Conservation (phyloP, 163 green algal species). For the Chlorella variabilis region DNA sequence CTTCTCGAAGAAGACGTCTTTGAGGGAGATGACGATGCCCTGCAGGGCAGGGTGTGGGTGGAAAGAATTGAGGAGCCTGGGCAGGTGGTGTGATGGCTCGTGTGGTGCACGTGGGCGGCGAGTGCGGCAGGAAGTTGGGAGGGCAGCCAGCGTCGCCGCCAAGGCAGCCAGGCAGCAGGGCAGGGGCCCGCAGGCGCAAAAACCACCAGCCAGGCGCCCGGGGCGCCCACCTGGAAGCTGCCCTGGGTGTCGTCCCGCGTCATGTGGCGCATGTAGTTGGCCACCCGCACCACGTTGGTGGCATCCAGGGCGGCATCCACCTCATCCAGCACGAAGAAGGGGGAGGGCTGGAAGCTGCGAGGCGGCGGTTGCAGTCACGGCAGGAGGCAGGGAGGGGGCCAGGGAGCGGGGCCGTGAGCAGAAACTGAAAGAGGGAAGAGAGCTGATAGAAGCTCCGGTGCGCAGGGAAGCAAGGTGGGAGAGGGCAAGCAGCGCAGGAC, state of each 20-base stretch:
- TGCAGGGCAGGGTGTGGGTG: constrained; percentile 5
- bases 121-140: neutral
- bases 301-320: constrained; percentile 95
- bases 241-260: constrained; percentile 57
- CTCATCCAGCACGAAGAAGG: constrained; percentile 99
- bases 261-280: constrained; percentile 88
- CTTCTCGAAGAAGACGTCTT: constrained; percentile 93
- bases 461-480: no score
- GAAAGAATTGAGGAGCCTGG: neutral
- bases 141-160: neutral
- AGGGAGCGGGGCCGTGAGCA: neutral
- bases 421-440: no score
- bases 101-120: neutral
- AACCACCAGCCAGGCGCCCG: no score
- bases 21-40: constrained; percentile 91
- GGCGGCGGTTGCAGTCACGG: neutral
- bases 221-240: constrained; percentile 59
- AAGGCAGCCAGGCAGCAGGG: no score
- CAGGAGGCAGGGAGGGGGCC: neutral
- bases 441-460: no score
- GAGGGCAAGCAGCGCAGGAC: no score
- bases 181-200: neutral
- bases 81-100: neutral
- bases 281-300: constrained; percentile 93
- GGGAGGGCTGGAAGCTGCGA: constrained; percentile 81